These are phyloP conservation scores for Podila horticola DNA, from an alignment of 192 early-diverging fungal species.

Conservation along the genomic window DNA sequence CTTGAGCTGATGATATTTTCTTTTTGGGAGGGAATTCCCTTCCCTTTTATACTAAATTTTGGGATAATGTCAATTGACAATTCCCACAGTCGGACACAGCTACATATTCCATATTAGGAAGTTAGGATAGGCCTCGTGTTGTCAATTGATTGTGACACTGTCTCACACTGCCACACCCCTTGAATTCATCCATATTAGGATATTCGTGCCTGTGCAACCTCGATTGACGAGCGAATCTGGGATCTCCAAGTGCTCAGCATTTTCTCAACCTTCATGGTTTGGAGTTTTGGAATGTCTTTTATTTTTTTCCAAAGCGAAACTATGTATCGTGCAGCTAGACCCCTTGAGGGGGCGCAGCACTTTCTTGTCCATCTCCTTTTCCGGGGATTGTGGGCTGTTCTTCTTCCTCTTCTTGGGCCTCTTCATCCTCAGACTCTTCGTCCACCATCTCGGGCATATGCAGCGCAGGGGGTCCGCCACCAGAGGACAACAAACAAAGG, in stretches of 20 bases:
- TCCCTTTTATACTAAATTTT: not conserved
- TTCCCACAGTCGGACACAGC: not conserved
- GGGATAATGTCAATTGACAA: not conserved
- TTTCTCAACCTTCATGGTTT: constrained; percentile 25
- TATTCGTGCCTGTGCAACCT: too few relatives aligned
- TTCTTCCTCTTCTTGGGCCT: not conserved
- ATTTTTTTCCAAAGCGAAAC: too few relatives aligned
- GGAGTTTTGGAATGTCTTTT: constrained; percentile 9
- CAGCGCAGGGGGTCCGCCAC: constrained; percentile 44
- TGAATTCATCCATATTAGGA: too few relatives aligned
- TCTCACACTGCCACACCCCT: not conserved
- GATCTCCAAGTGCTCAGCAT: not conserved
- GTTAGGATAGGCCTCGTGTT: not conserved
- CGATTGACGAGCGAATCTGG: too few relatives aligned
- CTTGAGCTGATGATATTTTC: not conserved
- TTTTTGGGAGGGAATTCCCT: not conserved
- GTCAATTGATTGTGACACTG: not conserved
- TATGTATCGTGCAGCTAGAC: not conserved
- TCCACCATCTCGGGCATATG: constrained; percentile 50
- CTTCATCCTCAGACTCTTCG: constrained; percentile 40
- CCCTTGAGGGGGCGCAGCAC: too few relatives aligned
- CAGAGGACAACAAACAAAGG: constrained; percentile 33
- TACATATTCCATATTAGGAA: not conserved
- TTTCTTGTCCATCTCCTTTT: not conserved
- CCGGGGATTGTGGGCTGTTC: not conserved